Conservation (phyloP, 139 green algal species). For the Chlamydomonas eustigma region DNA sequence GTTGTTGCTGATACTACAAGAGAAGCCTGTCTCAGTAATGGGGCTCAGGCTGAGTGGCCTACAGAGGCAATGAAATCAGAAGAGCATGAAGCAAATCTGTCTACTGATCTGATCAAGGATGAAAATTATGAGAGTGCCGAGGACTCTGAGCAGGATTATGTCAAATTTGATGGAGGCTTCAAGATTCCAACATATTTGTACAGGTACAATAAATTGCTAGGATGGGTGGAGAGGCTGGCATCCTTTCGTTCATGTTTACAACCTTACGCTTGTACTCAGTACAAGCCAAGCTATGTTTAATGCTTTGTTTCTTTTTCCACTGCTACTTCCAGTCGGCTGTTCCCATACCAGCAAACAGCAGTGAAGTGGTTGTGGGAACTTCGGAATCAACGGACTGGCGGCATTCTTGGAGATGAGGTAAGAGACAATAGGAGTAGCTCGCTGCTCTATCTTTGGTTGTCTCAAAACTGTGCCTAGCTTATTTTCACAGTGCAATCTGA, state of each 20-base stretch:
- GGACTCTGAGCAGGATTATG: slow-evolving; percentile 6
- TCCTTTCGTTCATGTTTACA: too few species aligned
- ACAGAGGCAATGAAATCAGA: not conserved
- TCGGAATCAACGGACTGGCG: not conserved
- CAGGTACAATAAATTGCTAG: not conserved
- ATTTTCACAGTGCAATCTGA: too few species aligned
- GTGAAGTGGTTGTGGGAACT: not conserved
- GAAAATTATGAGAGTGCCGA: too few species aligned
- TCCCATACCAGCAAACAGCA: slow-evolving; percentile 3
- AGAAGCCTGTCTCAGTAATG: too few species aligned
- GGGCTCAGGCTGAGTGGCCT: not conserved
- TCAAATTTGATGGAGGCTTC: slow-evolving; percentile 69
- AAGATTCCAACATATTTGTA: slow-evolving; percentile 31
- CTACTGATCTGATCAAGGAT: too few species aligned
- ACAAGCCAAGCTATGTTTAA: too few species aligned
- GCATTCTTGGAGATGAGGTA: slow-evolving; percentile 2
- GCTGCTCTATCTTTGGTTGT: not conserved
- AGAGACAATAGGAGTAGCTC: not conserved
- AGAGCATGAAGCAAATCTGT: not conserved
- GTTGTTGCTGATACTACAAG: not conserved
- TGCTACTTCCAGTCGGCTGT: not conserved
- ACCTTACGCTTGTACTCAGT: too few species aligned
- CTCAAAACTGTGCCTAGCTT: too few species aligned
- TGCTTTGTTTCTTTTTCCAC: not conserved
- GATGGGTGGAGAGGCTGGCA: too few species aligned